phyloP scores from a whole-genome alignment of 2,329 filamentous ascomycete genomes.

The Phoma herbarum region DNA sequence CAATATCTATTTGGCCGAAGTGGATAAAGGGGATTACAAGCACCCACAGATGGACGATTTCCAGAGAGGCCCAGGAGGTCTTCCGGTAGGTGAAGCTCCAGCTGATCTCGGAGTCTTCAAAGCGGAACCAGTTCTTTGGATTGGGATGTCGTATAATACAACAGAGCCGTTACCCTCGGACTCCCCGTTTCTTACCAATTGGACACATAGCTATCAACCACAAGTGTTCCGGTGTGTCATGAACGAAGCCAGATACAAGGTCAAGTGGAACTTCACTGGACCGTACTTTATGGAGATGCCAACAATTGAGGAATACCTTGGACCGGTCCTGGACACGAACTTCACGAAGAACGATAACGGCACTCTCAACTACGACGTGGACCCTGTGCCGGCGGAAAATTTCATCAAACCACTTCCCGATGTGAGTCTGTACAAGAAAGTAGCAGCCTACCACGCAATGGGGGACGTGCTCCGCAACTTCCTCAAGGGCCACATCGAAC shows the following conservation, averaged over 20 bases:
- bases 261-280: constrained; percentile 44
- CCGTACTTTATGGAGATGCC: constrained; percentile 38
- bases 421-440: constrained; percentile 43
- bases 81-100: constrained; percentile 34
- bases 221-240: constrained; percentile 46
- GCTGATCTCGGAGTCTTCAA: constrained; percentile 43
- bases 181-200: constrained; percentile 35
- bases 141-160: constrained; percentile 45
- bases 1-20: constrained; percentile 41
- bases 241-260: constrained; percentile 47
- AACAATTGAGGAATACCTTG: constrained; percentile 30
- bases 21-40: constrained; percentile 42
- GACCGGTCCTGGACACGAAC: constrained; percentile 44
- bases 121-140: constrained; percentile 48
- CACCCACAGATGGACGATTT: constrained; percentile 36
- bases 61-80: constrained; percentile 41
- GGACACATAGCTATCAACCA: constrained; percentile 43
- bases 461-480: constrained; percentile 45
- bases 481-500: constrained; percentile 42
- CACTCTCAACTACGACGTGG: constrained; percentile 46
- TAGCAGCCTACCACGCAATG: constrained; percentile 47
- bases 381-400: constrained; percentile 33
- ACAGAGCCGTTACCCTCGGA: constrained; percentile 29
- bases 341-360: constrained; percentile 47
- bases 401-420: constrained; percentile 39